Evolutionary conservation across 1,284 basidiomycete species (phyloP).

Genomic region (Schizopora paradoxa): DNA sequence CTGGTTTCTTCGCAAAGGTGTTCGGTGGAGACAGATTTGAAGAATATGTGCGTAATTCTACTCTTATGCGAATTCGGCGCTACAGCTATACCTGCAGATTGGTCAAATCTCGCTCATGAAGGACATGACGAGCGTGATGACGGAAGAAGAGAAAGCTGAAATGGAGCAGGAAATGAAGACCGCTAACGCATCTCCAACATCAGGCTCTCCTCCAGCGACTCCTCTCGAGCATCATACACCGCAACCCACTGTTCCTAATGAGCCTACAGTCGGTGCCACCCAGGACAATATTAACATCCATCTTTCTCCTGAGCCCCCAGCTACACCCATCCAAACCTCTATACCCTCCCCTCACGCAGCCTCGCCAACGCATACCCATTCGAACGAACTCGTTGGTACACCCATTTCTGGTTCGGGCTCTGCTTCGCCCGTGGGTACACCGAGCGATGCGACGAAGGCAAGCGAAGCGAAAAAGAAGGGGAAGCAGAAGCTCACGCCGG

Average conservation of each 20-base stretch:
- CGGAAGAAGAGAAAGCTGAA: conserved; percentile 89
- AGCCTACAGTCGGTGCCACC: not conserved
- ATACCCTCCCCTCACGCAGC: conserved; percentile 14
- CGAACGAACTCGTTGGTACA: conserved; percentile 7
- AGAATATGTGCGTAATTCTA: conserved; percentile 65
- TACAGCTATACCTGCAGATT: conserved; percentile 46
- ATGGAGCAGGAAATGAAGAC: conserved; percentile 68
- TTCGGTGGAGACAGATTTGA: conserved; percentile 86
- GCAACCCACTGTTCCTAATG: not conserved
- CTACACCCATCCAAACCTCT: not conserved
- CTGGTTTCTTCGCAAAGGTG: conserved; percentile 87
- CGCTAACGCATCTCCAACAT: conserved; percentile 1
- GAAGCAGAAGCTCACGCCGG: conserved; percentile 65
- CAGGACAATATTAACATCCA: too few relatives aligned
- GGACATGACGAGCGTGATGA: conserved; percentile 80
- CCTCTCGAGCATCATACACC: conserved; percentile 1
- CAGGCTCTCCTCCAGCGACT: not conserved
- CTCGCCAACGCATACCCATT: too few relatives aligned
- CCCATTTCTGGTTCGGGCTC: conserved; percentile 23
- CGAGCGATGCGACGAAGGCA: conserved; percentile 26
- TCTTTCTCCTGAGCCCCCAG: conserved; percentile 2
- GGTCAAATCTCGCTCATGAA: conserved; percentile 93
- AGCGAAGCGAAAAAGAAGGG: conserved; percentile 35
- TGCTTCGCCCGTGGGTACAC: conserved; percentile 23
- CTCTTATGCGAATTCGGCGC: not conserved